phyloP scores from a whole-genome alignment of 75 land plant genomes.

The Picea sitchensis region DNA sequence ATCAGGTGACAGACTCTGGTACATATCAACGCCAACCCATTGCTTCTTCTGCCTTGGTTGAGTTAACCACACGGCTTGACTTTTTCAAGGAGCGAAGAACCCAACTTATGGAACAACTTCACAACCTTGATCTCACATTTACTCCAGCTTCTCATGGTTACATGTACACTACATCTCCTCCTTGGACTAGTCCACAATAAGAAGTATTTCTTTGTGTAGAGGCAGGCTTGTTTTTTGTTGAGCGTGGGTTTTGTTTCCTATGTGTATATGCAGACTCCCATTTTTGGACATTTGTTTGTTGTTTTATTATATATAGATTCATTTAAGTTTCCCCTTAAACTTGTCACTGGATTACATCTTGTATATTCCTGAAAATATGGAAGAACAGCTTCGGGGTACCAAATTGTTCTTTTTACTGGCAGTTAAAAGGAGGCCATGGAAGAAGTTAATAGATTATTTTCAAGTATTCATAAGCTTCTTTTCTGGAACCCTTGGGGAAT shows the following conservation, averaged over 20 bases:
- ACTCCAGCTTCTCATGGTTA: slow-evolving; percentile 40
- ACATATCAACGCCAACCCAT: slow-evolving; percentile 44
- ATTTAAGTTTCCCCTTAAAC: not conserved
- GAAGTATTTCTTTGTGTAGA: not conserved
- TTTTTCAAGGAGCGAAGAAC: slow-evolving; percentile 97
- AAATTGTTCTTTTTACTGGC: not conserved
- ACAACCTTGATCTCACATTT: slow-evolving; percentile 77
- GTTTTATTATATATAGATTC: slow-evolving; percentile 2
- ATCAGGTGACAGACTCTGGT: slow-evolving; percentile 13
- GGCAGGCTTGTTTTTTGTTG: not conserved
- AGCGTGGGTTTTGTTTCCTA: slow-evolving; percentile 3
- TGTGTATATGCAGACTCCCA: slow-evolving; percentile 8
- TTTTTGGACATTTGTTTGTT: not conserved
- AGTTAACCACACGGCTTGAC: slow-evolving; percentile 87
- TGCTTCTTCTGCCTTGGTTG: slow-evolving; percentile 82
- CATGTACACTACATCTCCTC: slow-evolving; percentile 44
- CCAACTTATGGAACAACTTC: slow-evolving; percentile 95
- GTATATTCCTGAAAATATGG: slow-evolving; percentile 4
- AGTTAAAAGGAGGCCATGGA: slow-evolving; percentile 4
- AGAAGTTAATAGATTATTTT: not conserved
- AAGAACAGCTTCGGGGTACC: not conserved
- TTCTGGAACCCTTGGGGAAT: slow-evolving; percentile 1
- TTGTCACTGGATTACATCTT: slow-evolving; percentile 11
- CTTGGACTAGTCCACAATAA: slow-evolving; percentile 37
- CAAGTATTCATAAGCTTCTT: slow-evolving; percentile 5